Conservation (phyloP, 129 eudicot genomes). For the sunflower (Helianthus annuus) region DNA sequence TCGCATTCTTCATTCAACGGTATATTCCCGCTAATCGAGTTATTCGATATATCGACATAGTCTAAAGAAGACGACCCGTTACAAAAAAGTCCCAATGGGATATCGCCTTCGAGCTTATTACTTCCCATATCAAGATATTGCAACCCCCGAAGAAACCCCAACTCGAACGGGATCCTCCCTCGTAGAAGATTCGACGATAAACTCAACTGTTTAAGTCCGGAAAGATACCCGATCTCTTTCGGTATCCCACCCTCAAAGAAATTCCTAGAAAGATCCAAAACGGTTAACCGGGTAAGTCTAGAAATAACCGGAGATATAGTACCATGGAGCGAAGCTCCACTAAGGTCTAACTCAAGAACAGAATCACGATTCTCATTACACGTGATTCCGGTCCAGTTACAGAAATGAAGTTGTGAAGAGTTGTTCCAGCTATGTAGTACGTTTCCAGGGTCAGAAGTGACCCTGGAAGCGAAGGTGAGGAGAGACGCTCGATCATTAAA, state of each 20-base stretch:
- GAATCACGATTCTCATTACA: slow-evolving; percentile 45
- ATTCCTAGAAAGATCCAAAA: slow-evolving; percentile 75
- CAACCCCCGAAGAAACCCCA: slow-evolving; percentile 50
- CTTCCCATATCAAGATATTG: slow-evolving; percentile 74
- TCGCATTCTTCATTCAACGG: slow-evolving; percentile 54
- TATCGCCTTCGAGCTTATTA: slow-evolving; percentile 60
- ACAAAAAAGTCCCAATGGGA: slow-evolving; percentile 63
- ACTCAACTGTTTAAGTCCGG: slow-evolving; percentile 57
- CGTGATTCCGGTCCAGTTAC: slow-evolving; percentile 70
- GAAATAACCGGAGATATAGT: slow-evolving; percentile 62
- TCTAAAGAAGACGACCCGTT: slow-evolving; percentile 61
- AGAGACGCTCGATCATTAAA: slow-evolving; percentile 49
- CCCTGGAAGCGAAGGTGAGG: slow-evolving; percentile 51
- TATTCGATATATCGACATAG: slow-evolving; percentile 82
- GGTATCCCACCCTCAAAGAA: slow-evolving; percentile 70
- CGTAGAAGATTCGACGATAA: slow-evolving; percentile 62
- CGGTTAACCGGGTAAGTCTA: slow-evolving; percentile 42
- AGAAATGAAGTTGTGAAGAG: slow-evolving; percentile 39
- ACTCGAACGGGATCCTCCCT: slow-evolving; percentile 59
- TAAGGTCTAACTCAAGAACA: slow-evolving; percentile 58
- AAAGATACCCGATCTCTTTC: slow-evolving; percentile 50
- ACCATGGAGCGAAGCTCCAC: slow-evolving; percentile 60
- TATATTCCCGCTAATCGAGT: slow-evolving; percentile 62
- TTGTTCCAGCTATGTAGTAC: slow-evolving; percentile 52
- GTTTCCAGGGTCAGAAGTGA: slow-evolving; percentile 51